A percentile compares a stretch with the other conserved stretches of the same genome.
These are phyloP conservation scores for Erysimum cheiranthoides DNA, from an alignment of 345 rosid genomes.

Conservation along the genomic window DNA sequence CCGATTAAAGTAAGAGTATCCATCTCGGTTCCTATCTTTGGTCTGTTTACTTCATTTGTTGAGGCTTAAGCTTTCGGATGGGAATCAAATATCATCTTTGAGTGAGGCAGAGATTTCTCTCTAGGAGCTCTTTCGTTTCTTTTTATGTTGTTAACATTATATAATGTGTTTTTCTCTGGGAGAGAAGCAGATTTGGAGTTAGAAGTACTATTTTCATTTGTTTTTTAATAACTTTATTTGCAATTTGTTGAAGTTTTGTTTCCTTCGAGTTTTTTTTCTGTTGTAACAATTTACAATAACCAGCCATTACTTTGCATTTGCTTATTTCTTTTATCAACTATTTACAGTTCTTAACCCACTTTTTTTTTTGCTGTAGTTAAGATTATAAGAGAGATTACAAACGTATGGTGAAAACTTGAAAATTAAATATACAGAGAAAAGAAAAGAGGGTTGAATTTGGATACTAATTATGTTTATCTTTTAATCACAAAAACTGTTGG, in stretches of 20 bases:
- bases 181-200: slow-evolving; percentile 42
- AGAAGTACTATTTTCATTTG: slow-evolving; percentile 42
- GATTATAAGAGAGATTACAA: background rate
- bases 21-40: slow-evolving; percentile 25
- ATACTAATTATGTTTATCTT: no score
- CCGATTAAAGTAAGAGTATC: slow-evolving; percentile 50
- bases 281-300: slow-evolving; percentile 42
- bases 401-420: background rate
- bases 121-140: slow-evolving; percentile 36
- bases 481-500: no score
- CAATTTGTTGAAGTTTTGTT: slow-evolving; percentile 46
- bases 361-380: background rate
- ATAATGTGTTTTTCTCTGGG: slow-evolving; percentile 38
- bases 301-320: slow-evolving; percentile 36
- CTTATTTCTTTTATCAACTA: background rate
- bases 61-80: slow-evolving; percentile 39
- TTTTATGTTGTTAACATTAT: slow-evolving; percentile 12
- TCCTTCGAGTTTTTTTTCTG: slow-evolving; percentile 36
- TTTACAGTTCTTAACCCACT: background rate
- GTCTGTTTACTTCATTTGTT: slow-evolving; percentile 34
- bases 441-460: no score
- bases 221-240: slow-evolving; percentile 33
- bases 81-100: slow-evolving; percentile 36
- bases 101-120: slow-evolving; percentile 32
- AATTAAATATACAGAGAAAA: background rate